Percentiles rank a stretch among this genome's conserved stretches.
Conservation (phyloP, 2,329 filamentous ascomycete genomes). For the Botrytis cinerea region DNA sequence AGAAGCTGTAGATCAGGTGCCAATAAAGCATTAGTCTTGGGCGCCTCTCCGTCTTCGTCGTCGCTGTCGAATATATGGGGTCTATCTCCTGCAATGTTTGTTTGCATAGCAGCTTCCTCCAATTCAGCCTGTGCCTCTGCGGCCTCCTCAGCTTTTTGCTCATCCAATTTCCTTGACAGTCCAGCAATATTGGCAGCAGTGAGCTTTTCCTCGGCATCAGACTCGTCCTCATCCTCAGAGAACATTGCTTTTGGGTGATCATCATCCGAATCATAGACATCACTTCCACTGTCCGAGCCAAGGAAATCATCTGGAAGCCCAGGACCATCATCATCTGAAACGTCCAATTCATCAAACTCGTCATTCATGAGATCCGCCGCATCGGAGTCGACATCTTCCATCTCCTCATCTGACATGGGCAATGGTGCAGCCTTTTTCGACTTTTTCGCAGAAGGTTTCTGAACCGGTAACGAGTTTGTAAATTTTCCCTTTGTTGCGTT, state of each 20-base stretch:
- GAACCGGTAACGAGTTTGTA: slow-evolving; percentile 42
- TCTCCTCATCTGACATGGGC: slow-evolving; percentile 46
- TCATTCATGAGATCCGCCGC: slow-evolving; percentile 51
- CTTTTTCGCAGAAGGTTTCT: slow-evolving; percentile 44
- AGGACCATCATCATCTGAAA: slow-evolving; percentile 40
- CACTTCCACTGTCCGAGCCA: slow-evolving; percentile 40
- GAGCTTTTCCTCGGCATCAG: slow-evolving; percentile 83
- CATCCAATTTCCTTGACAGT: slow-evolving; percentile 80
- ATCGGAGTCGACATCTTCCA: slow-evolving; percentile 47
- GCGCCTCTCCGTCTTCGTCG: slow-evolving; percentile 60
- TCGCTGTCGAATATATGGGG: slow-evolving; percentile 66
- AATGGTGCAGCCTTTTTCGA: slow-evolving; percentile 44
- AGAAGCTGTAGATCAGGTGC: slow-evolving; percentile 90
- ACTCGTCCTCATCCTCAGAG: slow-evolving; percentile 91
- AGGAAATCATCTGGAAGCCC: slow-evolving; percentile 61
- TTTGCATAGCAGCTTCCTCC: slow-evolving; percentile 82
- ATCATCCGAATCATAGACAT: slow-evolving; percentile 51
- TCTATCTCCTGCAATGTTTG: slow-evolving; percentile 82
- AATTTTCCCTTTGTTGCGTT: slow-evolving; percentile 41
- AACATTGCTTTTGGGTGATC: slow-evolving; percentile 73
- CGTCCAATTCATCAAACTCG: slow-evolving; percentile 44
- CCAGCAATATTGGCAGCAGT: slow-evolving; percentile 97
- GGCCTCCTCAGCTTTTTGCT: slow-evolving; percentile 73
- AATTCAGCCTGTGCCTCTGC: slow-evolving; percentile 84
- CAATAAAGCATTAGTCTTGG: slow-evolving; percentile 64